A percentile compares a stretch with the other conserved stretches of the same genome.
Evolutionary conservation across 352 stramenopile genomes (phyloP).

Genomic region (Phytophthora cajani): DNA sequence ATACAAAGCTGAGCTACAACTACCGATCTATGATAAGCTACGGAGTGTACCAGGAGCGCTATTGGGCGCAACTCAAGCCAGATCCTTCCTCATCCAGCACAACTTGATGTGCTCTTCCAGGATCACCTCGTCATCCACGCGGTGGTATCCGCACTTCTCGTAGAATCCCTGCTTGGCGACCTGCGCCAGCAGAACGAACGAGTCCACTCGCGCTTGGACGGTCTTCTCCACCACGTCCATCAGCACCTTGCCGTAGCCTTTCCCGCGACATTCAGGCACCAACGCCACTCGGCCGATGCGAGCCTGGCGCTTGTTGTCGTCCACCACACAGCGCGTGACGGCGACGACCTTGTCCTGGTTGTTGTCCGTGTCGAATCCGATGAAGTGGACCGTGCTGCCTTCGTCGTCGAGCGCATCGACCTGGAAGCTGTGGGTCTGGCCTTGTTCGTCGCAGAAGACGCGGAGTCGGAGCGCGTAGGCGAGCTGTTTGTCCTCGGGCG

Average conservation of each 20-base stretch:
- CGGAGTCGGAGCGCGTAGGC: conserved; percentile 6
- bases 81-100: conserved; percentile 12
- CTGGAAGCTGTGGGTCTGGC: conserved; percentile 6
- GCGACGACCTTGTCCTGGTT: conserved; percentile 7
- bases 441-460: conserved; percentile 10
- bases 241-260: conserved; percentile 8
- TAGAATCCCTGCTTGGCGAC: conserved; percentile 5
- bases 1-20: no score
- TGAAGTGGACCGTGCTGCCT: conserved; percentile 10
- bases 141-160: conserved; percentile 6
- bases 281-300: conserved; percentile 11
- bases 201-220: conserved; percentile 3
- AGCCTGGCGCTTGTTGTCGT: conserved; percentile 8
- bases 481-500: conserved; percentile 6
- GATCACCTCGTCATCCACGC: conserved; percentile 9
- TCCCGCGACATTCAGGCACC: conserved; percentile 4
- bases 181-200: conserved; percentile 12
- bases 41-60: no score
- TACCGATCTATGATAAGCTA: background rate
- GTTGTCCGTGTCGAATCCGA: conserved; percentile 9
- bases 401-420: conserved; percentile 11
- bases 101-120: conserved; percentile 17
- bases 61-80: background rate
- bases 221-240: conserved; percentile 10
- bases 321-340: conserved; percentile 7